phyloP scores from a whole-genome alignment of 164 flowering plant species.

The Aristolochia contorta region DNA sequence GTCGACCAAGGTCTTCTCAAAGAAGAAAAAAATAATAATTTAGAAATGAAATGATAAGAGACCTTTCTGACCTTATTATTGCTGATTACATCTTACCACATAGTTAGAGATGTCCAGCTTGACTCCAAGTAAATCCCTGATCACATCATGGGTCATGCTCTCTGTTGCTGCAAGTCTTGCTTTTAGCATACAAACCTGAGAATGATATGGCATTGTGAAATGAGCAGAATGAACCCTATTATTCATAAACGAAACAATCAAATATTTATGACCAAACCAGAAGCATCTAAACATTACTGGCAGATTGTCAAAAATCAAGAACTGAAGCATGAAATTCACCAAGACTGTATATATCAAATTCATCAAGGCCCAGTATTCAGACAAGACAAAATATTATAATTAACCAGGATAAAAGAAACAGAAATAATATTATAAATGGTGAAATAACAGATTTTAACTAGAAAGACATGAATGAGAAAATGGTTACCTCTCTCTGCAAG shows the following conservation, averaged over 20 bases:
- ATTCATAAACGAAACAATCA: background rate
- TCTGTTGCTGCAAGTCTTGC: constrained; percentile 83
- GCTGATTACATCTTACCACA: constrained; percentile 47
- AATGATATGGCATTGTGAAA: background rate
- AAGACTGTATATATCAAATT: too few species aligned
- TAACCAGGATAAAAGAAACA: too few species aligned
- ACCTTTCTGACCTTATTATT: background rate
- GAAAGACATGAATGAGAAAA: background rate
- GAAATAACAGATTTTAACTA: too few species aligned
- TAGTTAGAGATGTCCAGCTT: constrained; percentile 78
- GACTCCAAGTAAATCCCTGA: constrained; percentile 84
- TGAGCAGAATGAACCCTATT: background rate
- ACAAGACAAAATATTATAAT: too few species aligned
- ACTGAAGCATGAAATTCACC: too few species aligned
- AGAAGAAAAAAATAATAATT: constrained; percentile 7
- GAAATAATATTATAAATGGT: too few species aligned
- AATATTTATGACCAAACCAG: too few species aligned
- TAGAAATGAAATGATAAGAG: background rate
- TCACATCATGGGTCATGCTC: constrained; percentile 95
- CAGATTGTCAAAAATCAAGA: too few species aligned
- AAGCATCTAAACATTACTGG: too few species aligned
- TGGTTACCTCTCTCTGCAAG: constrained; percentile 67
- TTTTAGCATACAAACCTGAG: constrained; percentile 60
- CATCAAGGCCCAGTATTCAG: too few species aligned
- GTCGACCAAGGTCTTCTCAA: constrained; percentile 55